Evolutionary conservation across 495 filamentous ascomycete genomes (phyloP), one percentile per base, ranked within the genome.

Genomic region (Penicillium ucsense): DNA sequence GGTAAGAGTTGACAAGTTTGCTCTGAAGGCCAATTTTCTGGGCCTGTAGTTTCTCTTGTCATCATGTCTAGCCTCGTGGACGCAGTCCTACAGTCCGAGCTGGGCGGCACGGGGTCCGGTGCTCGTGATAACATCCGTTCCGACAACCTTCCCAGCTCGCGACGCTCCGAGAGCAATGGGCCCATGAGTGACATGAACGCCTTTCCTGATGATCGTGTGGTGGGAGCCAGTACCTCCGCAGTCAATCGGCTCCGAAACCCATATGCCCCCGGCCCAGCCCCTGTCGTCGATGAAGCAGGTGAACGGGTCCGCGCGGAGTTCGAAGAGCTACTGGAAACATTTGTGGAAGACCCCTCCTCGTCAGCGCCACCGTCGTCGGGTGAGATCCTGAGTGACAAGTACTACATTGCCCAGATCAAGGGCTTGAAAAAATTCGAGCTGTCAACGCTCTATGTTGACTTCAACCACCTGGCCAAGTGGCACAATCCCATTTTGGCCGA

Each of bases 391-490:
- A 92, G 85, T 20, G 85, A 94, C 63, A 92, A 88, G 62, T 96
- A 96, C 73, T 99, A 99, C 66, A 78, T 99, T 54, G 88, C 88
- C 11, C 94, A 95, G 62, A 92, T 99, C 47, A 85, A 94, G 56
- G 88, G 87, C 46, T 82, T 99, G 77, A 74, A 78, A 20, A 82
- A 81, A 46, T 89, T 87, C 64, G 80, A 84, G 50, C 75, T 95
- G n/a, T 96, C 90, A 1, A 99, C 92, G 4, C 82, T 97, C 36
- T 99, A 97, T 62, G 86, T 99, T 58, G 94, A 99, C 67, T 99
- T 83, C 71, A 87, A 80, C 42, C 92, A 99, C 66, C 66, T 99
- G 35, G 74, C 82, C 12, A 75, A 76, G 5, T 76, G 77, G 57
- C 76, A 81, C 48, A 80, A 85, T 48, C 86, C 85, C 28, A 78